phyloP scores from a whole-genome alignment of 768 basidiomycete species.

The Pleurotus ostreatus region DNA sequence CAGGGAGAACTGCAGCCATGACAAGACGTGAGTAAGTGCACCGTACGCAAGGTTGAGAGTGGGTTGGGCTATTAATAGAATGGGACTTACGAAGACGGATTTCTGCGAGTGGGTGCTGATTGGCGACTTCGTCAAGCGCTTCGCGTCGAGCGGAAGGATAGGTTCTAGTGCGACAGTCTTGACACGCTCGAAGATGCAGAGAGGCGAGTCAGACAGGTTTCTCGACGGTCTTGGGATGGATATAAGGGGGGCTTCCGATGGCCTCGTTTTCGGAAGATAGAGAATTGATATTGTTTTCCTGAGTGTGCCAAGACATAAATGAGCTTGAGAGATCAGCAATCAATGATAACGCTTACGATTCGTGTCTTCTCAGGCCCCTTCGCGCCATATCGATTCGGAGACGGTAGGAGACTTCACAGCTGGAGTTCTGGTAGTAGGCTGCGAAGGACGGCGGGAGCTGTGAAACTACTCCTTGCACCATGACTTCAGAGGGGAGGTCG shows the following conservation, averaged over 20 bases:
- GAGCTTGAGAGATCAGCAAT: too few relatives aligned
- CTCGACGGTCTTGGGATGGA: constrained; percentile 24
- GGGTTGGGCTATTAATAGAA: not conserved
- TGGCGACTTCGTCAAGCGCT: constrained; percentile 3
- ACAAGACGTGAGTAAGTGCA: not conserved
- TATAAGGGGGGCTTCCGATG: constrained; percentile 27
- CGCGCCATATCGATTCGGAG: constrained; percentile 34
- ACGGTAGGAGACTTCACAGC: constrained; percentile 30
- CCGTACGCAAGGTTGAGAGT: not conserved
- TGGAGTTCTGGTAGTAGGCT: constrained; percentile 21
- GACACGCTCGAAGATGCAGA: constrained; percentile 22
- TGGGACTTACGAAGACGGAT: constrained; percentile 23
- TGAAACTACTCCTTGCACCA: constrained; percentile 17
- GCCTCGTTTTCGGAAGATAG: constrained; percentile 41
- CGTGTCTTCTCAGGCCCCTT: constrained; percentile 33
- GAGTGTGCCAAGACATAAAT: not conserved
- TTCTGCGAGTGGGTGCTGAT: constrained; percentile 13
- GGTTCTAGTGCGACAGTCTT: constrained; percentile 24
- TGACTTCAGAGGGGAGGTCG: constrained; percentile 31
- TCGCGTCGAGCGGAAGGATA: constrained; percentile 1
- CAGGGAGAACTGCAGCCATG: constrained; percentile 27
- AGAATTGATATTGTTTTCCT: constrained; percentile 32
- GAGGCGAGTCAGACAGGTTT: constrained; percentile 14
- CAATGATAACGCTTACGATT: constrained; percentile 26
- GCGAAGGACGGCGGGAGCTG: constrained; percentile 35